Base-by-base conservation (phyloP, 495 filamentous ascomycete species). In the Hyaloscypha finlandica region DNA sequence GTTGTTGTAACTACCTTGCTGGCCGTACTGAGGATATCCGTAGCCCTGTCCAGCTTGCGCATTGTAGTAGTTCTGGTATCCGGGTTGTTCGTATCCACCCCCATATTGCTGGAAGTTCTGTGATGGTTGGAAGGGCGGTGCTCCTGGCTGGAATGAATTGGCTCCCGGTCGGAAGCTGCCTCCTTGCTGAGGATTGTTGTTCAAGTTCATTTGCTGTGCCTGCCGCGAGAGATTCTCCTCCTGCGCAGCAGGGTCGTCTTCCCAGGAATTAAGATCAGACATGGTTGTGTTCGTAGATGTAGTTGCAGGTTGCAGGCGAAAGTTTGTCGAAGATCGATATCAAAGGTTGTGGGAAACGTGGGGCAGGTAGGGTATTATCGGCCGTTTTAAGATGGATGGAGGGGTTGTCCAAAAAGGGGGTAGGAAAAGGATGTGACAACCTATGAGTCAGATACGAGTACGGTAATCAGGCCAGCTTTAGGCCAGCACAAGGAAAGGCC, bases 201-300 rank as follows among this genome's bases (percentile, higher is more conserved):
- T 87, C 51, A 93, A 76, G 70, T 92, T 92, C 77, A 92, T 83
- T 73, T 91, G 89, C 77, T 94, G 88, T 9, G 89, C 79, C 78
- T 93, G 93, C 75, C 90, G 85, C 64, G 92, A 87, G 69, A 97
- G 87, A 70, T 90, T 87, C 66, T 95, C 91, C 61, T 97, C 91
- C 81, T 96, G 92, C 57, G 87, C 89, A 45, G 92, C 88, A 75
- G 93, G 89, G 67, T 96, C 95, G 71, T 99, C 92, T 81, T 99
- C 95, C 95, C 95, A 99, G 22, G 91, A 94, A 67, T 96, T 92
- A 56, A 92, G 89, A 67, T 91, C 85, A 60, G 94, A 89, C 94
- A 97, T 97, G 56, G 9, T 68, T 61, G 52, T 37, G 2, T 57
- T 30, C 22, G 30, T 37, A 37, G 39, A 48, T 30, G 59, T 20